Base-by-base conservation (phyloP, 805 yeast species). In the Lipomyces lipofer region DNA sequence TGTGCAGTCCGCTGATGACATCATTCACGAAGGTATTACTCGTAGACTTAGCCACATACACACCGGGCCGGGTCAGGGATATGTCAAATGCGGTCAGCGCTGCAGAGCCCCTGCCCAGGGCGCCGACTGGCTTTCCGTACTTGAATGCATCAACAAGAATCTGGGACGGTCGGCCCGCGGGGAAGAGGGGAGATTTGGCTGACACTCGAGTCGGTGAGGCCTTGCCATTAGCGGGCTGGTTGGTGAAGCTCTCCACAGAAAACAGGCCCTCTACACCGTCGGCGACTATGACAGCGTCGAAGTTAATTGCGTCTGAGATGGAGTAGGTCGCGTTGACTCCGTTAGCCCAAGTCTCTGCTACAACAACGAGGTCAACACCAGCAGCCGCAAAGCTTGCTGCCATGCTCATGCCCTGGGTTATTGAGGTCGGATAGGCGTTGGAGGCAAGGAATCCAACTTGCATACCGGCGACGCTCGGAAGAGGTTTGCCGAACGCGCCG, bases 71-170 rank as follows among this genome's bases (percentile, higher is more conserved):
- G 30, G 45, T 21, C 45, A 40, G 28, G 17, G 45, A 40, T 24
- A 40, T 40, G 45, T 22, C 45, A 40, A 27, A 24, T 9, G 30
- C 10, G 32, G 45, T 40, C 30, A 40, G 30, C 17, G 45, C 45
- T 13, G 30, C 28, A 1, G 45, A 24, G 5, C 45, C 45, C 10
- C 17, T 4, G 45, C 32, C 45, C 17, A 40, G 15, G 3, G 45
- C 45, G 13, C 45, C 45, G 30, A 40, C 30, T 24, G 45, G 28
- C 45, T 47, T 28, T 43, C 51, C 47, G 30, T 47, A 27, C 43
- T 47, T 27, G 51, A 47, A 47, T 4, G 47, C 51, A 32, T 47
- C 44, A 43, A 47, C 51, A 36, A 47, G 47, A 10, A 47, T 25
- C 51, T 47, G 49, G 42, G 33, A 28, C 35, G 44, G 32, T 19